Base-by-base conservation (phyloP, 106 monocot species). In the Cymbidium sinense region DNA sequence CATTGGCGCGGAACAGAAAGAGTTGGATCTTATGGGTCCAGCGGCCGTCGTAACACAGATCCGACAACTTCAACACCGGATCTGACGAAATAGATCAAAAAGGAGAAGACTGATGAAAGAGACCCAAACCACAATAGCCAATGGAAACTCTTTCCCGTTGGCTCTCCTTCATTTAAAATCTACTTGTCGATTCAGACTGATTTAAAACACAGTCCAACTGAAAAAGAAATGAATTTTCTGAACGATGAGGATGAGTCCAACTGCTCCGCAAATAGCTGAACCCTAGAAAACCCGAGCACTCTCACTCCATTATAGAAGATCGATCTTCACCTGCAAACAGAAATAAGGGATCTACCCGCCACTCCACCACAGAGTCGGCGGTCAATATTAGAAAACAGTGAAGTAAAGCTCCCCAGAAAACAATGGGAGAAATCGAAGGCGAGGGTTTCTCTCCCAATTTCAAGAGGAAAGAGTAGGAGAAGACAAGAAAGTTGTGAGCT, bases 401-500 rank as follows among this genome's bases (percentile, higher is more conserved):
- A 9, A 67, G 13, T 13, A 67, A 30, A 15, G 13, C 67, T 67
- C 20, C 30, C 7, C 67, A 13, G 67, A n/a, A 31, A 67, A 8
- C 21, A 71, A 4, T 19, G 2, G 37, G 37, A 39, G 19, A 20
- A 27, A 36, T 15, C 21, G 19, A 9, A 20, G 71, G 7, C 10
- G 2, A 71, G 71, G 71, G 70, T 70, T 39, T 39, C 21, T 71
- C 34, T 71, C 71, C 37, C 19, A 37, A 71, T 37, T 71, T 71
- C 37, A 18, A 21, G 37, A 21, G 34, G 21, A 12, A 15, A 71
- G 71, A 39, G 4, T 71, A 2, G 71, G 37, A 37, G 13, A n/a
- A 21, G 17, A 71, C 37, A 71, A 4, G 37, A 71, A n/a, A 71
- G 71, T 18, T 39, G 34, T 39, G 71, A 36, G 71, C 36, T 67